Conservation (phyloP, 805 yeast species). For the Metschnikowia drakensbergensis region DNA sequence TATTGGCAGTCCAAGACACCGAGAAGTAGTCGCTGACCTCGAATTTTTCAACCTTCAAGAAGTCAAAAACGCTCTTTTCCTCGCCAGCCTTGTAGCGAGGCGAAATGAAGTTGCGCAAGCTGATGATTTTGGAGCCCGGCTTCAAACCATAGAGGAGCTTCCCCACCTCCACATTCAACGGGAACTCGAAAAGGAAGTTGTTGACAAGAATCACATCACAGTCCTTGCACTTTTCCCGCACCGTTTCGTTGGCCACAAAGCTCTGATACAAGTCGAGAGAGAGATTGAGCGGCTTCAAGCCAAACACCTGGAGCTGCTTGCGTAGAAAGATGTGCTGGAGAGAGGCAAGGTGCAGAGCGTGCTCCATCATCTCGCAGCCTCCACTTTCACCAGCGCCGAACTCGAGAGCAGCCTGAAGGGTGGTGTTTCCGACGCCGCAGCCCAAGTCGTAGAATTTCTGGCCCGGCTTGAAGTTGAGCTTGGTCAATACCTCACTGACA, state of each 20-base stretch:
- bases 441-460: slow-evolving; percentile 83
- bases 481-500: slow-evolving; percentile 55
- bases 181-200: slow-evolving; percentile 79
- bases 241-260: slow-evolving; percentile 63
- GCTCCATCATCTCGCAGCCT: slow-evolving; percentile 87
- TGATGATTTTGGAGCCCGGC: slow-evolving; percentile 74
- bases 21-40: slow-evolving; percentile 62
- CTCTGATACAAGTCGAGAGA: slow-evolving; percentile 62
- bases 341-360: slow-evolving; percentile 67
- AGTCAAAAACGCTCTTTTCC: slow-evolving; percentile 55
- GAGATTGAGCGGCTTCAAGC: slow-evolving; percentile 55
- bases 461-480: slow-evolving; percentile 51
- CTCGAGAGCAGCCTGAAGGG: slow-evolving; percentile 83
- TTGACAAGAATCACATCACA: slow-evolving; percentile 76
- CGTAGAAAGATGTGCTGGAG: slow-evolving; percentile 56
- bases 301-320: slow-evolving; percentile 58
- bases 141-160: slow-evolving; percentile 58
- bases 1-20: slow-evolving; percentile 89
- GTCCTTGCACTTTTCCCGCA: slow-evolving; percentile 48
- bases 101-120: slow-evolving; percentile 75
- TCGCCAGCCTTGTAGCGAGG: slow-evolving; percentile 64
- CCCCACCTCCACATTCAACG: slow-evolving; percentile 64
- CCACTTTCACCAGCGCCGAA: slow-evolving; percentile 72
- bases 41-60: slow-evolving; percentile 56
- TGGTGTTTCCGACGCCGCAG: slow-evolving; percentile 92